phyloP scores from a whole-genome alignment of 305 asterid species.

The Euphrasia arctica region DNA sequence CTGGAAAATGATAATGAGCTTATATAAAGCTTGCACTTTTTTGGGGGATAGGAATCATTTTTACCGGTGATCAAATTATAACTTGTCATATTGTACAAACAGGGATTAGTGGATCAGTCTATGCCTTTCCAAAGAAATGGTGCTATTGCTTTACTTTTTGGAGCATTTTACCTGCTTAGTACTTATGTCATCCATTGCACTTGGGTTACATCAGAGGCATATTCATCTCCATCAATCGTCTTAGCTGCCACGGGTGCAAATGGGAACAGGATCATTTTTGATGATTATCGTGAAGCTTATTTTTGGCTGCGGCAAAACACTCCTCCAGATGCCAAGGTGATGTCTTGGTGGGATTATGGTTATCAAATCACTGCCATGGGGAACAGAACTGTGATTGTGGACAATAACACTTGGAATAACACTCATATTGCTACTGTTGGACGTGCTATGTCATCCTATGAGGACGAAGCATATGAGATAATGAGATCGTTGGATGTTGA shows the following conservation, averaged over 20 bases:
- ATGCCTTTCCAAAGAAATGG: conserved; percentile 81
- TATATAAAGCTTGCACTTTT: conserved; percentile 1
- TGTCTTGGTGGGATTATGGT: conserved; percentile 98
- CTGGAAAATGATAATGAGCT: too few relatives aligned
- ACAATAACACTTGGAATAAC: conserved; percentile 99
- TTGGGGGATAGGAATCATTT: conserved; percentile 3
- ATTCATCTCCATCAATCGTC: conserved; percentile 98
- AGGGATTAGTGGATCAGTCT: conserved; percentile 88
- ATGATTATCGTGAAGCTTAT: conserved; percentile 98
- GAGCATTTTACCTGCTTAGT: conserved; percentile 88
- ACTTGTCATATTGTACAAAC: conserved; percentile 27
- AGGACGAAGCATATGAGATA: conserved; percentile 94
- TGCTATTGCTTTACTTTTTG: conserved; percentile 85
- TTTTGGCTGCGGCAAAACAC: conserved; percentile 96
- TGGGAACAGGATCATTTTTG: conserved; percentile 91
- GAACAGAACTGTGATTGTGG: conserved; percentile 95
- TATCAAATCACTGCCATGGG: conserved; percentile 94
- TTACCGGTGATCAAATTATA: conserved; percentile 7
- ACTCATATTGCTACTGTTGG: conserved; percentile 99
- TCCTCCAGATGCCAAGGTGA: conserved; percentile 83
- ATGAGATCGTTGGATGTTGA: conserved; percentile 96
- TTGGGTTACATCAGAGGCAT: conserved; percentile 99
- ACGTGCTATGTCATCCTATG: conserved; percentile 98
- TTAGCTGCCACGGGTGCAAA: conserved; percentile 98
- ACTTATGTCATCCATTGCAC: conserved; percentile 95